A percentile compares a stretch with the other conserved stretches of the same genome.
These are phyloP conservation scores for Daldinia caldariorum DNA, from an alignment of 495 filamentous ascomycete genomes.

Conservation along the genomic window DNA sequence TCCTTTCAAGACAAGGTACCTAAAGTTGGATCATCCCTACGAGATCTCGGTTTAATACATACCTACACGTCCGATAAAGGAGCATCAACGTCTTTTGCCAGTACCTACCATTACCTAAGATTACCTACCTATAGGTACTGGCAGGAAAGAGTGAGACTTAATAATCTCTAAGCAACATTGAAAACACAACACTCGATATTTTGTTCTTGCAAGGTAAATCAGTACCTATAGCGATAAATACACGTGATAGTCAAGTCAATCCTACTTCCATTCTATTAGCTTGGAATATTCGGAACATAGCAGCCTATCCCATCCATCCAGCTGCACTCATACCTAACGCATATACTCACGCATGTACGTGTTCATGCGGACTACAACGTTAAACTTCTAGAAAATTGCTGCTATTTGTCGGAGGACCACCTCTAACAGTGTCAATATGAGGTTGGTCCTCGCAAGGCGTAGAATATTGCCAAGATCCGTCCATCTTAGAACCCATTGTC, in stretches of 20 bases:
- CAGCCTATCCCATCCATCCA: conserved; percentile 7
- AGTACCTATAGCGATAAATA: background rate
- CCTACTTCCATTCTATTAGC: conserved; percentile 3
- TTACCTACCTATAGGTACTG: background rate
- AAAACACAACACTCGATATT: background rate
- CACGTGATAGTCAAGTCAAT: background rate
- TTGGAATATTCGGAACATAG: background rate
- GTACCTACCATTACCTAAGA: background rate
- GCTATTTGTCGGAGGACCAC: conserved; percentile 17
- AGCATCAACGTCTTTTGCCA: conserved; percentile 11
- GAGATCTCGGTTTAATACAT: conserved; percentile 25
- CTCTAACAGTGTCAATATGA: conserved; percentile 38
- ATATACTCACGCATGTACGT: background rate
- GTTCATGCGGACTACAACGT: conserved; percentile 21
- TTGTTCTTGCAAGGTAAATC: background rate
- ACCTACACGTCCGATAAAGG: conserved; percentile 34
- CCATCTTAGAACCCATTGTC: conserved; percentile 33
- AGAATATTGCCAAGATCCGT: conserved; percentile 33
- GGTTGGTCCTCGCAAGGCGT: conserved; percentile 50
- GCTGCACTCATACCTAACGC: background rate
- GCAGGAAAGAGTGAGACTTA: background rate
- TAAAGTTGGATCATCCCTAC: conserved; percentile 28
- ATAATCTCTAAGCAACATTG: background rate
- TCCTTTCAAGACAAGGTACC: conserved; percentile 8
- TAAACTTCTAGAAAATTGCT: conserved; percentile 21